These are phyloP conservation scores for Sporisorium reilianum DNA, from an alignment of 1,284 basidiomycete species.

Conservation along the genomic window DNA sequence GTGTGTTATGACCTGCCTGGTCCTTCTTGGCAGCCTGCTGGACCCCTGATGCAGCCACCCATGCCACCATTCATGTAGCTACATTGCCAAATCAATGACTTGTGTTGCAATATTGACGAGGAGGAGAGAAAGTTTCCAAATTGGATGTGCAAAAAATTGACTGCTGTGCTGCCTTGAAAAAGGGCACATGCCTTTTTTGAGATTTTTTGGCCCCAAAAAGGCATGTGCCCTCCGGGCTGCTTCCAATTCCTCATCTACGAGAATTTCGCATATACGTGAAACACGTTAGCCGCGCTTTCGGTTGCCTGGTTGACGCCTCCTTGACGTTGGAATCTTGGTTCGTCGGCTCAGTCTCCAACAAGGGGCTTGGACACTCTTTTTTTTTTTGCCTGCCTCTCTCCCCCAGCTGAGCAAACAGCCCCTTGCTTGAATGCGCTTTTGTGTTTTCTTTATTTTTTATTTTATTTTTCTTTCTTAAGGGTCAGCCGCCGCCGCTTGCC, in stretches of 20 bases:
- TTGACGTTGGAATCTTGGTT: conserved; percentile 1
- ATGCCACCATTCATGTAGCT: too few species aligned
- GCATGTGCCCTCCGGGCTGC: too few species aligned
- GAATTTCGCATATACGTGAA: too few species aligned
- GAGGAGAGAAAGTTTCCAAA: background rate
- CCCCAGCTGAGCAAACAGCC: background rate
- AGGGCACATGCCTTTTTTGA: too few species aligned
- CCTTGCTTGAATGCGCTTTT: conserved; percentile 1
- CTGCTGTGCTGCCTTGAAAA: too few species aligned
- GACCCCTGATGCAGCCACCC: too few species aligned
- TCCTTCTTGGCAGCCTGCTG: too few species aligned
- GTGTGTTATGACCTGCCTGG: too few species aligned
- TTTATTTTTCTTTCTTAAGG: background rate
- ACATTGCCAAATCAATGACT: too few species aligned
- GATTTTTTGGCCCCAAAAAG: too few species aligned
- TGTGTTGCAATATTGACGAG: background rate
- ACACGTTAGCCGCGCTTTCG: background rate
- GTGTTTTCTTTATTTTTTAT: background rate
- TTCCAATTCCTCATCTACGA: too few species aligned
- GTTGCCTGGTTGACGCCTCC: conserved; percentile 5
- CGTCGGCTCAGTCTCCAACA: conserved; percentile 5
- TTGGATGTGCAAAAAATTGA: too few species aligned
- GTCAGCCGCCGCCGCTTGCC: conserved; percentile 1
- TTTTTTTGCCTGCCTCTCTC: background rate
- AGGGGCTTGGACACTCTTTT: background rate